These are phyloP conservation scores for Tulasnella sp. DNA, from an alignment of 768 basidiomycete genomes.

Conservation along the genomic window DNA sequence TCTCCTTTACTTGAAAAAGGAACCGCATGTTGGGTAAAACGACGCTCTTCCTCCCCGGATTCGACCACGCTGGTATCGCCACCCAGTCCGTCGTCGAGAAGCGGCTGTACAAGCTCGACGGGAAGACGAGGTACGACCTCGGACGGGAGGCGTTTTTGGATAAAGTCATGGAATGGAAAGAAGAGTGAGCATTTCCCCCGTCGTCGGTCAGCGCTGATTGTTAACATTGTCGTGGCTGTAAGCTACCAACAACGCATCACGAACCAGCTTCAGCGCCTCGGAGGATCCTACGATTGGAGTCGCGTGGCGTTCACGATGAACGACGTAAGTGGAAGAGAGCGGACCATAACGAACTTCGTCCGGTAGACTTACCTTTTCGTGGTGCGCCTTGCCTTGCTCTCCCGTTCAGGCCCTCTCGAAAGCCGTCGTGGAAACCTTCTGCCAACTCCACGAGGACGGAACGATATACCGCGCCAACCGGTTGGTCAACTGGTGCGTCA, in stretches of 20 bases:
- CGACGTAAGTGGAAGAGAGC: constrained; percentile 39
- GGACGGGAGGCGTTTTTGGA: constrained; percentile 86
- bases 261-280: constrained; percentile 74
- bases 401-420: constrained; percentile 52
- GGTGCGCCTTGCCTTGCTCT: constrained; percentile 10
- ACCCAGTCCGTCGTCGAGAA: constrained; percentile 98
- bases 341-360: background rate
- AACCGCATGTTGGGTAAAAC: constrained; percentile 94
- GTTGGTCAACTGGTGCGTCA: constrained; percentile 96
- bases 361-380: background rate
- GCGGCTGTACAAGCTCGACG: constrained; percentile 69
- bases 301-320: constrained; percentile 94
- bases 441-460: constrained; percentile 80
- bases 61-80: constrained; percentile 97
- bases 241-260: constrained; percentile 94
- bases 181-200: constrained; percentile 50
- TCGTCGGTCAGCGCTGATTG: background rate
- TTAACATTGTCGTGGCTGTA: background rate
- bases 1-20: constrained; percentile 32
- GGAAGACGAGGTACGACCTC: constrained; percentile 83
- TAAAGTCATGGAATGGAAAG: constrained; percentile 93
- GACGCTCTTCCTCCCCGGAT: constrained; percentile 83
- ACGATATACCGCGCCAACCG: constrained; percentile 91
- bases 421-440: constrained; percentile 89
- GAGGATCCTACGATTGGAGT: constrained; percentile 91